A percentile compares a stretch with the other conserved stretches of the same genome.
Conservation (phyloP, 1,284 basidiomycete genomes). For the Irpex lacteus region DNA sequence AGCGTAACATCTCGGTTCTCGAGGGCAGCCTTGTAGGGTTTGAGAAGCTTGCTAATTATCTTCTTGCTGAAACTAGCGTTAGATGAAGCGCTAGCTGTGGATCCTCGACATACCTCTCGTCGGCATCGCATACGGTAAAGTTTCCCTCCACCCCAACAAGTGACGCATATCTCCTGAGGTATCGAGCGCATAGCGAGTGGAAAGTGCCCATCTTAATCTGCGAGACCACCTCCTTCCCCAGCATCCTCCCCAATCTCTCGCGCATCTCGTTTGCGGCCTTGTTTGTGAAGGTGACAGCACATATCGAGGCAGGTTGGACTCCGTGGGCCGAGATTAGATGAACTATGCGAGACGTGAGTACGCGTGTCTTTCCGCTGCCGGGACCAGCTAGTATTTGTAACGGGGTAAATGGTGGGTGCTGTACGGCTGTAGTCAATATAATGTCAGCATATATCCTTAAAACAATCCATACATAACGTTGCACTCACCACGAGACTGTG, state of each 20-base stretch:
- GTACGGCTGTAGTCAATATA: slow-evolving; percentile 52
- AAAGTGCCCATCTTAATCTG: slow-evolving; percentile 80
- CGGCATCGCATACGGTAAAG: slow-evolving; percentile 82
- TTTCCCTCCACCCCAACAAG: slow-evolving; percentile 66
- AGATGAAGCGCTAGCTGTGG: background rate
- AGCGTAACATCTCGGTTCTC: slow-evolving; percentile 50
- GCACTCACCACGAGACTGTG: slow-evolving; percentile 6
- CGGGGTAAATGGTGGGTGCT: slow-evolving; percentile 57
- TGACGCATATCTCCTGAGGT: slow-evolving; percentile 67
- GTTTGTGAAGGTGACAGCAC: slow-evolving; percentile 85
- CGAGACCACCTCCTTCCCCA: slow-evolving; percentile 62
- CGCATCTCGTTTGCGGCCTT: slow-evolving; percentile 92
- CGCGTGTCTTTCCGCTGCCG: slow-evolving; percentile 73
- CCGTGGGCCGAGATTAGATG: slow-evolving; percentile 64
- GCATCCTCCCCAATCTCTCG: slow-evolving; percentile 65
- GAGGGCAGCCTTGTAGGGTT: slow-evolving; percentile 45
- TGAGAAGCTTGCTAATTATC: slow-evolving; percentile 62
- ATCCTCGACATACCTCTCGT: slow-evolving; percentile 63
- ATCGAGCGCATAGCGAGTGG: slow-evolving; percentile 75
- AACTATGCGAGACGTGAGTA: slow-evolving; percentile 75
- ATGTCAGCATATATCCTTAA: background rate
- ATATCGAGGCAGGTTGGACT: slow-evolving; percentile 61
- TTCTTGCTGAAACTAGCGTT: slow-evolving; percentile 58
- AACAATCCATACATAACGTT: background rate
- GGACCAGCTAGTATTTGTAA: slow-evolving; percentile 86